Evolutionary conservation across 345 rosid genomes (phyloP).

Genomic region (Passiflora organensis): DNA sequence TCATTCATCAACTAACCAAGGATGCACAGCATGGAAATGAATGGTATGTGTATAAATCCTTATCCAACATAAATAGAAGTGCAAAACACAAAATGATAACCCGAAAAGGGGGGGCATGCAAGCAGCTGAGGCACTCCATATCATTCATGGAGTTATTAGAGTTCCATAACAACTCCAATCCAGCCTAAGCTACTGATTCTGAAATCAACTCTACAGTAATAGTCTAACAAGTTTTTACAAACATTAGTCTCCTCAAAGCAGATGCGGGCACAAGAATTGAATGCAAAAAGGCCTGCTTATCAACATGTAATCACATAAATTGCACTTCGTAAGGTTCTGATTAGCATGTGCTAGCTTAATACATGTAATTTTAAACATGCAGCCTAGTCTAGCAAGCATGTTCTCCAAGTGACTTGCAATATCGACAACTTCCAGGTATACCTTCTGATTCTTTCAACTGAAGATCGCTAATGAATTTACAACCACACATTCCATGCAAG

Average conservation of each 20-base stretch:
- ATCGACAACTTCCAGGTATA: no score
- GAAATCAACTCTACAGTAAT: not conserved
- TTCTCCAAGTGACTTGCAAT: no score
- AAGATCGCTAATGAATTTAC: no score
- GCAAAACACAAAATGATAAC: not conserved
- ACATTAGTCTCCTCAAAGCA: not conserved
- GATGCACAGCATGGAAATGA: not conserved
- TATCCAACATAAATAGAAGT: not conserved
- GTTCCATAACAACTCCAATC: not conserved
- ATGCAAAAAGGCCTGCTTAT: not conserved
- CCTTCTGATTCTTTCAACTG: no score
- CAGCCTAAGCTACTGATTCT: not conserved
- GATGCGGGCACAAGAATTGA: not conserved
- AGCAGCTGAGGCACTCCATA: no score
- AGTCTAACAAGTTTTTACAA: not conserved
- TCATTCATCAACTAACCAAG: not conserved
- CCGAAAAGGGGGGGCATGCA: not conserved
- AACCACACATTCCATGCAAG: no score
- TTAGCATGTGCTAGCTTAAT: not conserved
- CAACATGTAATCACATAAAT: not conserved
- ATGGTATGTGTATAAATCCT: not conserved
- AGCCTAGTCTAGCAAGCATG: no score
- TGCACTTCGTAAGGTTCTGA: not conserved
- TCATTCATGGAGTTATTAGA: no score
- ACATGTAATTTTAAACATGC: no score